phyloP scores from a whole-genome alignment of 2,329 filamentous ascomycete species.

The Cercospora brassicicola region DNA sequence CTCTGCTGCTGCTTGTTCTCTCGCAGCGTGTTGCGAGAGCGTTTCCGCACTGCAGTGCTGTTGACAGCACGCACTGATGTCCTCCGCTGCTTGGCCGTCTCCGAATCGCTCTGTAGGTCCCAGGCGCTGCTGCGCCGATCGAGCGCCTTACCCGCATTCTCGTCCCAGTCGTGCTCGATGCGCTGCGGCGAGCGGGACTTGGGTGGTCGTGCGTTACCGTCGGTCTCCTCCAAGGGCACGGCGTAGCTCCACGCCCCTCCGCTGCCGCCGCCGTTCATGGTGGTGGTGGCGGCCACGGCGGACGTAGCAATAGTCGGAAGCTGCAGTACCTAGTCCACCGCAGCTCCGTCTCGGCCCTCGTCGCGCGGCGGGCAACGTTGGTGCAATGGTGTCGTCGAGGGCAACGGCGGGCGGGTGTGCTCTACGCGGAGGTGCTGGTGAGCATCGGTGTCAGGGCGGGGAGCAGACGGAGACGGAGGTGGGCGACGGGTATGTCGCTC shows the following conservation, averaged over 20 bases:
- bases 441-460: neutral
- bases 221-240: constrained; percentile 28
- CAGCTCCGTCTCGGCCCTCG: neutral
- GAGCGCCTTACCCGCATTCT: constrained; percentile 16
- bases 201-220: constrained; percentile 25
- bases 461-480: neutral
- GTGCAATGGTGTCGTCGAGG: neutral
- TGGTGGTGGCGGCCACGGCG: constrained; percentile 2
- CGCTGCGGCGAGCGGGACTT: constrained; percentile 8
- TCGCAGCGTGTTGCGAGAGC: constrained; percentile 31
- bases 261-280: constrained; percentile 16
- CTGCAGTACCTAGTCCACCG: neutral
- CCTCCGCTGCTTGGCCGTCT: constrained; percentile 29
- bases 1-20: constrained; percentile 24
- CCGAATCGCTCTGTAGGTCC: constrained; percentile 33
- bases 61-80: constrained; percentile 29
- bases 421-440: neutral
- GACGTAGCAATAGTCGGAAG: neutral
- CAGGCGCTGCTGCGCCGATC: constrained; percentile 23
- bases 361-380: neutral
- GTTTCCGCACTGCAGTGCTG: constrained; percentile 30
- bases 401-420: neutral
- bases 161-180: constrained; percentile 10
- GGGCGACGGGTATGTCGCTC: neutral
- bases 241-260: constrained; percentile 28